Evolutionary conservation across 1,284 basidiomycete species (phyloP).

Genomic region (Sanghuangporus weigelae): DNA sequence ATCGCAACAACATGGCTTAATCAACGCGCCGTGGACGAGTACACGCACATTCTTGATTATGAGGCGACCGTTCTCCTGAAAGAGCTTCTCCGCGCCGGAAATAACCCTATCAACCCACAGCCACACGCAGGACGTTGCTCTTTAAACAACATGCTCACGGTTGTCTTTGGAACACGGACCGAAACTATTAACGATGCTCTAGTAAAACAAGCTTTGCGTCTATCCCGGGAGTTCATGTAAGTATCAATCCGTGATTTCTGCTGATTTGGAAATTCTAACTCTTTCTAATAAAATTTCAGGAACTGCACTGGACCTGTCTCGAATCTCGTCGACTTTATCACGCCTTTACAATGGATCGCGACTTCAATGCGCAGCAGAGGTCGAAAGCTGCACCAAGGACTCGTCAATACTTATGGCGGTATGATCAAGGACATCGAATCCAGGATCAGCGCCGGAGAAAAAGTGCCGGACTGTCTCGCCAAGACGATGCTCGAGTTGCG

Average conservation of each 20-base stretch:
- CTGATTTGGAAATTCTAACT: neutral
- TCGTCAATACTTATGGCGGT: slow-evolving; percentile 33
- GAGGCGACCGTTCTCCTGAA: slow-evolving; percentile 34
- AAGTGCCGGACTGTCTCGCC: slow-evolving; percentile 35
- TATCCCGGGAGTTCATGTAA: slow-evolving; percentile 35
- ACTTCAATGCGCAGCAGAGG: slow-evolving; percentile 29
- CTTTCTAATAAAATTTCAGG: slow-evolving; percentile 23
- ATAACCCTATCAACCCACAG: slow-evolving; percentile 33
- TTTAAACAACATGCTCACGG: slow-evolving; percentile 35
- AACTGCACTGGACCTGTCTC: slow-evolving; percentile 31
- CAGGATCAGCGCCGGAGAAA: slow-evolving; percentile 29
- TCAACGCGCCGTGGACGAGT: slow-evolving; percentile 30
- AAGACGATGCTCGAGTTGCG: slow-evolving; percentile 33
- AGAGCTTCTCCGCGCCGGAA: slow-evolving; percentile 30
- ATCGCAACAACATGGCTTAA: slow-evolving; percentile 31
- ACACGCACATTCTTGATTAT: slow-evolving; percentile 30
- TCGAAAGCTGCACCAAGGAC: slow-evolving; percentile 30
- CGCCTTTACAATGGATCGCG: slow-evolving; percentile 33
- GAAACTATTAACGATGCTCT: slow-evolving; percentile 29
- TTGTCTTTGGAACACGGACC: slow-evolving; percentile 34
- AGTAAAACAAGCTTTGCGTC: slow-evolving; percentile 27
- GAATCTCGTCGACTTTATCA: slow-evolving; percentile 37
- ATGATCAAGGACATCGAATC: slow-evolving; percentile 32
- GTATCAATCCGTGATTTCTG: neutral
- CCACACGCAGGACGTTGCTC: slow-evolving; percentile 28